Evolutionary conservation across 495 filamentous ascomycete genomes (phyloP).

Genomic region (Pyrenula aspistea): DNA sequence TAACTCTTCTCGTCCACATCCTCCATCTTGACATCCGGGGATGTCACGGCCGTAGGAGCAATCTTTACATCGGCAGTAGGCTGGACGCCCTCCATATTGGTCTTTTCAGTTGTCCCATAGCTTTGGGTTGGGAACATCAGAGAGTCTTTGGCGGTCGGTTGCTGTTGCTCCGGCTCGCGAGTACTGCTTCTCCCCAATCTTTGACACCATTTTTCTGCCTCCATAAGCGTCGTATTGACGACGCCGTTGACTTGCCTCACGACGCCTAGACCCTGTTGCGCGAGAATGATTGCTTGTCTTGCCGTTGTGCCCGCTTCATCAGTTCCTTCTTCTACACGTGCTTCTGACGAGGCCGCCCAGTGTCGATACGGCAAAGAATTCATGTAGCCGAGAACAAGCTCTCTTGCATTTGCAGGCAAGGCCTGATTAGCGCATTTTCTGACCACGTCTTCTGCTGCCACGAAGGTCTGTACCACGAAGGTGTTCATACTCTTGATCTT

Average conservation of each 20-base stretch:
- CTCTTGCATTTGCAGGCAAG: constrained; percentile 69
- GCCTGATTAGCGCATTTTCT: constrained; percentile 75
- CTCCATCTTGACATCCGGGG: background rate
- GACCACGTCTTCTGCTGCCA: constrained; percentile 64
- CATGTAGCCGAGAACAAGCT: constrained; percentile 66
- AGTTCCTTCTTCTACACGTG: constrained; percentile 10
- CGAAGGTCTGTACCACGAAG: constrained; percentile 65
- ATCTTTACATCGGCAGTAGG: background rate
- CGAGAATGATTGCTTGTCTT: constrained; percentile 64
- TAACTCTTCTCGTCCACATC: background rate
- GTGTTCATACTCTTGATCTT: constrained; percentile 57
- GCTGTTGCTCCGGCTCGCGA: background rate
- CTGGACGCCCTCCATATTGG: background rate
- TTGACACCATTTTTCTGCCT: constrained; percentile 80
- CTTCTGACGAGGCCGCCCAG: constrained; percentile 34
- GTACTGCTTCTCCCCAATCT: constrained; percentile 42
- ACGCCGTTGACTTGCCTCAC: constrained; percentile 73
- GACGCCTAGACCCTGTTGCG: constrained; percentile 81
- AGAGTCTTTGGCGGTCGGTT: background rate
- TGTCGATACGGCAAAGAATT: constrained; percentile 70
- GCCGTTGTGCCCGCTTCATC: constrained; percentile 37
- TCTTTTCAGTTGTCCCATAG: background rate
- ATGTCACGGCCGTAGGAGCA: background rate
- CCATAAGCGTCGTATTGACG: constrained; percentile 70
- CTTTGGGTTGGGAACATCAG: background rate